Evolutionary conservation across 2,329 filamentous ascomycete species (phyloP).

Genomic region (Hypoxylon sp.): DNA sequence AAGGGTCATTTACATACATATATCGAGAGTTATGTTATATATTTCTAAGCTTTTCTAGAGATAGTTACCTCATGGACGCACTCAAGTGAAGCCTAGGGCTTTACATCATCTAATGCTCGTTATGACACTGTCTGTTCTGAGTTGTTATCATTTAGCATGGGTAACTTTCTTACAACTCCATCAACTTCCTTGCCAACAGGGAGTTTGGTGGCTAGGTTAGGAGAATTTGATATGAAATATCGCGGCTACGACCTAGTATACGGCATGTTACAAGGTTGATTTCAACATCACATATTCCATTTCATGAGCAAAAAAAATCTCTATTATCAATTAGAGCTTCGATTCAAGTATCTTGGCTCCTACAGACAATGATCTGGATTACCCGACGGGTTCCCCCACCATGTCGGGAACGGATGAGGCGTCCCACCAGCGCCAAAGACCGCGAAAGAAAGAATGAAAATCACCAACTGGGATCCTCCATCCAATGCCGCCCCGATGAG

Average conservation of each 20-base stretch:
- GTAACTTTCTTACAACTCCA: too few relatives aligned
- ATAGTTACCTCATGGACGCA: not conserved
- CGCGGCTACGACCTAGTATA: not conserved
- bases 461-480: slow-evolving; percentile 63
- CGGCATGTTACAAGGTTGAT: not conserved
- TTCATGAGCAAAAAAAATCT: not conserved
- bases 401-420: slow-evolving; percentile 63
- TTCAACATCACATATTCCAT: not conserved
- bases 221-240: too few relatives aligned
- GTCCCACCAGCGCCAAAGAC: slow-evolving; percentile 67
- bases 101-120: too few relatives aligned
- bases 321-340: not conserved
- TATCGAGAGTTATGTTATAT: not conserved
- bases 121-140: too few relatives aligned
- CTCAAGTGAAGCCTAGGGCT: not conserved
- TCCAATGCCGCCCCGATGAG: slow-evolving; percentile 68
- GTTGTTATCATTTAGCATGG: too few relatives aligned
- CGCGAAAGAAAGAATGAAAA: slow-evolving; percentile 70
- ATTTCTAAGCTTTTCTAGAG: not conserved
- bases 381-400: slow-evolving; percentile 65
- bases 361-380: slow-evolving; percentile 39
- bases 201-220: too few relatives aligned
- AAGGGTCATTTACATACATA: too few relatives aligned
- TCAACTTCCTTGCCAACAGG: too few relatives aligned
- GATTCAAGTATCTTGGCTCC: not conserved